Evolutionary conservation across 2,329 filamentous ascomycete genomes (phyloP).

Genomic region (Aspergillus sp.): DNA sequence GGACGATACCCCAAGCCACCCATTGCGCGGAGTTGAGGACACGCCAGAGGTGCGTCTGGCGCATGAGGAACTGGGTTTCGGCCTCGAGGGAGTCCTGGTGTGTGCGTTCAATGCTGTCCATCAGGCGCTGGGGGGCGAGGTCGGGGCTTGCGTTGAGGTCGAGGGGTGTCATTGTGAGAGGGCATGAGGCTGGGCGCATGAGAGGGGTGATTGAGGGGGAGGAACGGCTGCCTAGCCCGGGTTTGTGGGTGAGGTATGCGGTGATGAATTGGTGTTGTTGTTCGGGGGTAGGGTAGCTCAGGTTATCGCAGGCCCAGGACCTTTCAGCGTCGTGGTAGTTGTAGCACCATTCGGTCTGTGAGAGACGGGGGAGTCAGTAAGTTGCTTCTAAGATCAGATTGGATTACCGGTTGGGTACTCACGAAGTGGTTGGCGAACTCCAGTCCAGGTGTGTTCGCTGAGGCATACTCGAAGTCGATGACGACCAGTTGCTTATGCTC

Average conservation of each 20-base stretch:
- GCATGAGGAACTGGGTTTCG: slow-evolving; percentile 68
- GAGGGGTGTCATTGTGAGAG: slow-evolving; percentile 60
- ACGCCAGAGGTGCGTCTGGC: slow-evolving; percentile 82
- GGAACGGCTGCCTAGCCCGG: slow-evolving; percentile 45
- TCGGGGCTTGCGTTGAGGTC: slow-evolving; percentile 73
- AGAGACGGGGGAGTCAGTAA: slow-evolving; percentile 13
- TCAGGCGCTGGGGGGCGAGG: slow-evolving; percentile 50
- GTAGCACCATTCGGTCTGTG: slow-evolving; percentile 86
- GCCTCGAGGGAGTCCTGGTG: slow-evolving; percentile 65
- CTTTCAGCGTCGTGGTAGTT: slow-evolving; percentile 79
- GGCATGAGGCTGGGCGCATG: slow-evolving; percentile 54
- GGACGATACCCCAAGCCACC: slow-evolving; percentile 95
- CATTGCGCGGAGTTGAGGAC: slow-evolving; percentile 84
- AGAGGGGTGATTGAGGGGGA: slow-evolving; percentile 30
- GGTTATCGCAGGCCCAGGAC: slow-evolving; percentile 67
- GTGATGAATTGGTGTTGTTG: slow-evolving; percentile 84
- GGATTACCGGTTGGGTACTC: slow-evolving; percentile 27
- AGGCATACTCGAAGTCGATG: slow-evolving; percentile 97
- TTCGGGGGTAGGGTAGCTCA: slow-evolving; percentile 71
- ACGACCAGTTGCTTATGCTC: slow-evolving; percentile 95
- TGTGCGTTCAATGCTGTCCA: slow-evolving; percentile 58
- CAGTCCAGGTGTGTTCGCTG: slow-evolving; percentile 78
- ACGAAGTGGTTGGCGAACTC: slow-evolving; percentile 98
- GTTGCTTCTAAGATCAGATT: not conserved
- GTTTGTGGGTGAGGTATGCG: slow-evolving; percentile 81